Evolutionary conservation across 495 filamentous ascomycete genomes (phyloP).

Genomic region (Hyphodiscus hymeniophilus): DNA sequence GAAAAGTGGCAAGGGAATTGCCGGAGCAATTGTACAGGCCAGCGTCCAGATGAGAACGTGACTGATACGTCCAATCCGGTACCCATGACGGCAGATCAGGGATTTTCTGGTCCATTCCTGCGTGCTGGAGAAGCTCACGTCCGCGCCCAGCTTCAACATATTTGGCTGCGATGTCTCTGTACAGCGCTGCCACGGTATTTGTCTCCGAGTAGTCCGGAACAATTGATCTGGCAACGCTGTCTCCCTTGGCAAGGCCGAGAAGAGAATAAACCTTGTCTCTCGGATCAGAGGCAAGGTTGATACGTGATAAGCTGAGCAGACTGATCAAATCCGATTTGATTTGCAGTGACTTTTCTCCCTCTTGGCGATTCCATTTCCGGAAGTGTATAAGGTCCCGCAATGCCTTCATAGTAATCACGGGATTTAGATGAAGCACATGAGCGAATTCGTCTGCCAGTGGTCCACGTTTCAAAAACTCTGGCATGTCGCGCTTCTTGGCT

Average conservation of each 20-base stretch:
- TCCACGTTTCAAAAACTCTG: not conserved
- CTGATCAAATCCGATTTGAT: not conserved
- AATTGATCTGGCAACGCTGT: not conserved
- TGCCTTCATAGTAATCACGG: not conserved
- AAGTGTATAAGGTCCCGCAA: not conserved
- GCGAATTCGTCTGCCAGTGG: not conserved
- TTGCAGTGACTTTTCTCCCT: not conserved
- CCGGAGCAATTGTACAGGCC: no score
- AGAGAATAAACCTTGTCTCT: constrained; percentile 2
- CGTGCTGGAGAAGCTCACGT: not conserved
- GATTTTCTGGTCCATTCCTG: no score
- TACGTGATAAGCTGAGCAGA: not conserved
- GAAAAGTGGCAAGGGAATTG: no score
- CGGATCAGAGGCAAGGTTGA: not conserved
- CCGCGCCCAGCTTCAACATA: not conserved
- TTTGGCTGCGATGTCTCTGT: not conserved
- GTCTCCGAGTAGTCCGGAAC: not conserved
- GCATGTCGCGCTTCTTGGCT: not conserved
- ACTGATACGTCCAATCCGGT: no score
- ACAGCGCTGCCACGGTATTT: not conserved
- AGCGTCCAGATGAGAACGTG: no score
- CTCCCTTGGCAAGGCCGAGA: not conserved
- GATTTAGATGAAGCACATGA: not conserved
- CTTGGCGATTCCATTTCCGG: no score
- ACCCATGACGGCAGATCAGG: no score